Percentiles rank a stretch among this genome's conserved stretches.
Conservation (phyloP, 345 rosid genomes). For the Eucalyptus albens region DNA sequence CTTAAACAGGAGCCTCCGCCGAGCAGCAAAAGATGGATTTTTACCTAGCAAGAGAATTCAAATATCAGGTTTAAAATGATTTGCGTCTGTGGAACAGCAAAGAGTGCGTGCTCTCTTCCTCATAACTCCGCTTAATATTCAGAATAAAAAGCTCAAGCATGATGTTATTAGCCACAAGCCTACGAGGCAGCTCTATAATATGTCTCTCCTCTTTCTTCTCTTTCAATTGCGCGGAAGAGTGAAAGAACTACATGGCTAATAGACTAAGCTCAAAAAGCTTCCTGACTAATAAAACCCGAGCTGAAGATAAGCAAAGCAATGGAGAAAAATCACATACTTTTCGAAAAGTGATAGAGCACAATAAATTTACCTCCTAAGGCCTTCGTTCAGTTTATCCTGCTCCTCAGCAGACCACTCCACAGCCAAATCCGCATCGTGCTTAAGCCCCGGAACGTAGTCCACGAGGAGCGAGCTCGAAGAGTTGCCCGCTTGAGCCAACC, state of each 20-base stretch:
- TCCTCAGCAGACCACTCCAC: constrained; percentile 85
- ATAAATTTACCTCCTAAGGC: constrained; percentile 12
- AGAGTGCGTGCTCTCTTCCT: background rate
- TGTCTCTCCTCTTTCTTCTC: background rate
- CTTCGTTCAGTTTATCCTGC: constrained; percentile 59
- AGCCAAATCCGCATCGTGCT: constrained; percentile 48
- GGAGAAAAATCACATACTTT: background rate
- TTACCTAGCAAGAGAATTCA: background rate
- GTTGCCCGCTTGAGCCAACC: constrained; percentile 17
- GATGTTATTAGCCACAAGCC: background rate
- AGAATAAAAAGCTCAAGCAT: background rate
- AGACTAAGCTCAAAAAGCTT: background rate
- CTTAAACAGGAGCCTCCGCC: background rate
- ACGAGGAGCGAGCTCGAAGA: constrained; percentile 36
- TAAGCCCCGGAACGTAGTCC: constrained; percentile 49
- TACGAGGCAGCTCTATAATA: background rate
- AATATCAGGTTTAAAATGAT: background rate
- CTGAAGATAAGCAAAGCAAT: background rate
- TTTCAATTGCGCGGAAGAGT: background rate
- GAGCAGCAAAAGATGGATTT: background rate
- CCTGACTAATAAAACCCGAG: background rate
- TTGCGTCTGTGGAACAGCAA: background rate
- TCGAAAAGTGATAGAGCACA: background rate
- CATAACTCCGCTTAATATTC: background rate
- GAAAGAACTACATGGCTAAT: background rate